Percentiles rank a stretch among this genome's conserved stretches.
Conservation (phyloP, 768 basidiomycete genomes). For the Lactarius indigo region DNA sequence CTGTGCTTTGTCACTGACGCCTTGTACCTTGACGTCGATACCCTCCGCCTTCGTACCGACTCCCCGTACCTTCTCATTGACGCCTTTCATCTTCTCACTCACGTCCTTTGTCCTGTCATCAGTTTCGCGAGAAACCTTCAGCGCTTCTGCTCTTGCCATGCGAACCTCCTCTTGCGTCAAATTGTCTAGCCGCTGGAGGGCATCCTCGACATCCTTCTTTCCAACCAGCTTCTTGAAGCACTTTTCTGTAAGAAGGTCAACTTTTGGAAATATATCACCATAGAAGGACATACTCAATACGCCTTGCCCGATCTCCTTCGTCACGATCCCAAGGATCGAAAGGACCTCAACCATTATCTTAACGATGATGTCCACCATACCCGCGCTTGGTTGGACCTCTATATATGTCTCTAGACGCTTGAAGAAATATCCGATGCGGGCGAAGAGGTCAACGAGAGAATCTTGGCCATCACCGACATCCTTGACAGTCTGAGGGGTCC, state of each 20-base stretch:
- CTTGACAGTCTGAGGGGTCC: neutral
- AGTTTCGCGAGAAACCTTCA: neutral
- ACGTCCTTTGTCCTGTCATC: neutral
- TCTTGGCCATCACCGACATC: neutral
- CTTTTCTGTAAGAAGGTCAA: neutral
- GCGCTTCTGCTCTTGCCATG: neutral
- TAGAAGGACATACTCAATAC: neutral
- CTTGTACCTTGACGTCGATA: neutral
- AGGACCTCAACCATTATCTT: conserved; percentile 1
- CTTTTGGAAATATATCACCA: neutral
- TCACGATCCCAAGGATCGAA: neutral
- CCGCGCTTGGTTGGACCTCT: neutral
- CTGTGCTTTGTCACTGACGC: neutral
- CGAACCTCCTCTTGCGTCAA: neutral
- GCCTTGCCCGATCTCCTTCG: neutral
- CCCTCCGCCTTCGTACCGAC: neutral
- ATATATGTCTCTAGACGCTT: neutral
- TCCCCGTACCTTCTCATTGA: neutral
- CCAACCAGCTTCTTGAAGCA: neutral
- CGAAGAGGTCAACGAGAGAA: neutral
- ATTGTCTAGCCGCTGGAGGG: neutral
- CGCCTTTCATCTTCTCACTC: neutral
- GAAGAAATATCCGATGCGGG: neutral
- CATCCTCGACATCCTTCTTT: neutral
- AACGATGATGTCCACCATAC: neutral